Conservation (phyloP, 495 filamentous ascomycete genomes). For the Hyphodiscus hymeniophilus region DNA sequence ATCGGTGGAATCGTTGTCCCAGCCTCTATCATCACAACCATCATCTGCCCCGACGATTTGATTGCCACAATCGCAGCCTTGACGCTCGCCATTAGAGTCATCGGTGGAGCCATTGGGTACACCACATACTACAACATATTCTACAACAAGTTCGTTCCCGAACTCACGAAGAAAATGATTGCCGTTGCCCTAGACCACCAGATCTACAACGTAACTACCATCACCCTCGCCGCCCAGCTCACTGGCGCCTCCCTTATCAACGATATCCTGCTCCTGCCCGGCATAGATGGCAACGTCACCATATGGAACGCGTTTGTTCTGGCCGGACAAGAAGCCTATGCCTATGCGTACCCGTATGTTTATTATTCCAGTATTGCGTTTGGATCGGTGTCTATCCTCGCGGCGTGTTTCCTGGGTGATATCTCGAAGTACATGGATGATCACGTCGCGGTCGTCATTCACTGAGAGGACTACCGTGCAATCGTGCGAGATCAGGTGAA, state of each 20-base stretch:
- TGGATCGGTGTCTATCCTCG: constrained; percentile 49
- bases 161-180: constrained; percentile 43
- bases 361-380: constrained; percentile 63
- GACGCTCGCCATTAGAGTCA: constrained; percentile 64
- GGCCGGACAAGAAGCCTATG: constrained; percentile 53
- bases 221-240: constrained; percentile 43
- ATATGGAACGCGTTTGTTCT: constrained; percentile 46
- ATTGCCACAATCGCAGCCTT: constrained; percentile 68
- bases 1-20: constrained; percentile 70
- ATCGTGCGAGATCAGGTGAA: too few species aligned
- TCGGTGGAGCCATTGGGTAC: constrained; percentile 65
- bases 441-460: constrained; percentile 57
- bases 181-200: constrained; percentile 44
- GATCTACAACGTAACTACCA: constrained; percentile 39
- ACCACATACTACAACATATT: constrained; percentile 73
- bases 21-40: constrained; percentile 62
- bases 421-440: constrained; percentile 59
- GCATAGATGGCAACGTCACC: constrained; percentile 42
- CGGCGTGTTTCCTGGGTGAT: constrained; percentile 54
- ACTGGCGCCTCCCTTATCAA: constrained; percentile 48
- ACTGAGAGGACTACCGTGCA: too few species aligned
- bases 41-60: constrained; percentile 64
- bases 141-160: constrained; percentile 51
- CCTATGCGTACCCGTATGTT: constrained; percentile 55
- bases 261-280: constrained; percentile 44